These are phyloP conservation scores for Podospora pseudocomata DNA, from an alignment of 495 filamentous ascomycete genomes.

Conservation along the genomic window DNA sequence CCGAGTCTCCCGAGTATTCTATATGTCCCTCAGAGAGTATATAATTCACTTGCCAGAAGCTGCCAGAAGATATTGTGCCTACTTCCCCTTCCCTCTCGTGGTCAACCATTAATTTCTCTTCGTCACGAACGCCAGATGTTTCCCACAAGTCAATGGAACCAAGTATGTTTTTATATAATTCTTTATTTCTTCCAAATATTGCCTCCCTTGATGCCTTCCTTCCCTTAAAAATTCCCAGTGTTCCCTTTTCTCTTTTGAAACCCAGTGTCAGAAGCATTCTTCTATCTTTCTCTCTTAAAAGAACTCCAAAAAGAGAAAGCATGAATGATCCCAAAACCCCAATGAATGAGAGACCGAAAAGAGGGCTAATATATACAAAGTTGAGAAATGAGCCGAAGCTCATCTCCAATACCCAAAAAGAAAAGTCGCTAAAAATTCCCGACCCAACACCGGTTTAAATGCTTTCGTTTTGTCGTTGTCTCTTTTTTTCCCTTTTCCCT, in stretches of 20 bases:
- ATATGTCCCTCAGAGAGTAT: too few relatives aligned
- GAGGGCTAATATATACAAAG: background rate
- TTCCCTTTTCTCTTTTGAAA: background rate
- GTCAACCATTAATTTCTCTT: too few relatives aligned
- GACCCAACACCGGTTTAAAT: background rate
- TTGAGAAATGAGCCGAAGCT: background rate
- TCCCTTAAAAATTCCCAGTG: background rate
- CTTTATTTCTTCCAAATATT: too few relatives aligned
- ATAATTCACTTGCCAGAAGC: too few relatives aligned
- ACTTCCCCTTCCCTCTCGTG: too few relatives aligned
- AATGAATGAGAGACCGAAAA: background rate
- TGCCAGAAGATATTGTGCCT: too few relatives aligned
- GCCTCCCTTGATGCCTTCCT: too few relatives aligned
- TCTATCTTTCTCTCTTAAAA: too few relatives aligned
- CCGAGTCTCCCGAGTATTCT: too few relatives aligned
- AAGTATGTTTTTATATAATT: too few relatives aligned
- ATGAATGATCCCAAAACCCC: background rate
- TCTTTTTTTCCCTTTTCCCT: constrained; percentile 1
- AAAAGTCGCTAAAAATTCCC: background rate
- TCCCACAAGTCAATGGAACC: too few relatives aligned
- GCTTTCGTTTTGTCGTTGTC: constrained; percentile 2
- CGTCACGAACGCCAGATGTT: too few relatives aligned
- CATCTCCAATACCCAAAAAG: background rate
- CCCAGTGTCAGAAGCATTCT: background rate
- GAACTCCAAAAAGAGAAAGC: background rate